Evolutionary conservation across 2,329 filamentous ascomycete species (phyloP).

Genomic region (Colletotrichum lindemuthianum): DNA sequence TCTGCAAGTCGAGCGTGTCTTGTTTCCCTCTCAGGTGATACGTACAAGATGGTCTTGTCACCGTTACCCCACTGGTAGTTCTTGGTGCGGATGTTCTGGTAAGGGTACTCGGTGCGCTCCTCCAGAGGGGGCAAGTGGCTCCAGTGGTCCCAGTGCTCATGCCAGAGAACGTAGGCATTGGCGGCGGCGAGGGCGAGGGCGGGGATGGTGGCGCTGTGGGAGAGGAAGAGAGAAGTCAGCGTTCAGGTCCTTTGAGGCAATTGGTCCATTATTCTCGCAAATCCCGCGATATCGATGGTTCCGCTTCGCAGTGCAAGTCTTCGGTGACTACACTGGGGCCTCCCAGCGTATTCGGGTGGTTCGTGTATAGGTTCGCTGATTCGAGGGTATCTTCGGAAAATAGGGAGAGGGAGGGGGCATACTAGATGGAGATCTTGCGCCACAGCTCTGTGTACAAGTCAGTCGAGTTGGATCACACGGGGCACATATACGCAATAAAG

Average conservation of each 20-base stretch:
- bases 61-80: conserved; percentile 96
- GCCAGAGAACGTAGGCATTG: conserved; percentile 94
- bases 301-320: too few relatives aligned
- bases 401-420: conserved; percentile 55
- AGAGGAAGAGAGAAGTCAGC: conserved; percentile 5
- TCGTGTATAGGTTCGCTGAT: conserved; percentile 41
- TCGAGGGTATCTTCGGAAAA: neutral
- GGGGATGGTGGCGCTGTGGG: conserved; percentile 77
- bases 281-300: conserved; percentile 6
- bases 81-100: conserved; percentile 97
- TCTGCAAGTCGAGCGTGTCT: neutral
- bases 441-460: conserved; percentile 76
- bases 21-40: conserved; percentile 38
- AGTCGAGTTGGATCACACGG: conserved; percentile 5
- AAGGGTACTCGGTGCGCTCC: conserved; percentile 92
- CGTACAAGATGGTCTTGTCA: conserved; percentile 85
- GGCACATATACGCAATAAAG: neutral
- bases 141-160: conserved; percentile 98
- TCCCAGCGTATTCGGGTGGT: too few relatives aligned
- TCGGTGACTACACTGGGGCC: too few relatives aligned
- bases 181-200: conserved; percentile 74
- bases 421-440: conserved; percentile 97
- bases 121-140: conserved; percentile 84
- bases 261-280: neutral
- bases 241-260: neutral